Conservation (phyloP, 169 alveolate species). For the Toxoplasma gondii region DNA sequence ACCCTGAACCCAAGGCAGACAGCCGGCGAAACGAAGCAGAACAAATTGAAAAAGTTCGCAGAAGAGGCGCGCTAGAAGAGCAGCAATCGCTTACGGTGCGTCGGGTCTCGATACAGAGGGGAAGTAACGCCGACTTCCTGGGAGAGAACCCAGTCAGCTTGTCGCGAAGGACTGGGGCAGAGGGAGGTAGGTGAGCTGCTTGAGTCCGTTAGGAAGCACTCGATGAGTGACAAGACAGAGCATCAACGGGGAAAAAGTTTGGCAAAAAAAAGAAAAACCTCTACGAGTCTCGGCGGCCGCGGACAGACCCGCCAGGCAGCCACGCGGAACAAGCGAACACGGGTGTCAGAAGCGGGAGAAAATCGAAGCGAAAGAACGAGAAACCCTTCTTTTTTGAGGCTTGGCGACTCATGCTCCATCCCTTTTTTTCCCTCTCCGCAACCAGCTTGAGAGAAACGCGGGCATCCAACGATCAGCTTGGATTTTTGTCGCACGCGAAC, state of each 20-base stretch:
- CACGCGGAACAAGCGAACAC: not conserved
- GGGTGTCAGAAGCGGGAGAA: not conserved
- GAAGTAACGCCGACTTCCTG: no score
- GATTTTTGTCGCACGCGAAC: not conserved
- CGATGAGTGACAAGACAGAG: not conserved
- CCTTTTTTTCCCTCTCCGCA: not conserved
- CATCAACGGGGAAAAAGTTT: not conserved
- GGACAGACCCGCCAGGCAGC: slow-evolving; percentile 3
- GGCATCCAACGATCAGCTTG: not conserved
- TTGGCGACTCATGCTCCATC: not conserved
- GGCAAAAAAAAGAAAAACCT: not conserved
- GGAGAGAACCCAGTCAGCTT: no score
- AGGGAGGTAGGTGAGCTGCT: no score
- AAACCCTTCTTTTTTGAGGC: not conserved
- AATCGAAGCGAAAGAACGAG: not conserved
- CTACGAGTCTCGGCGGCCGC: not conserved
- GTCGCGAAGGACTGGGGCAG: no score
- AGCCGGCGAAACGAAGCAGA: no score
- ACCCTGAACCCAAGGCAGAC: no score
- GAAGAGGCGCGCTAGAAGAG: no score
- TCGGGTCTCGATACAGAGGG: no score
- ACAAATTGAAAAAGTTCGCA: no score
- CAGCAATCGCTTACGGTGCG: no score
- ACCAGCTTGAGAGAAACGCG: not conserved
- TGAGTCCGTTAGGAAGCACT: no score